These are phyloP conservation scores for Aureobasidium sp. DNA, from an alignment of 2,329 filamentous ascomycete species.

Conservation along the genomic window DNA sequence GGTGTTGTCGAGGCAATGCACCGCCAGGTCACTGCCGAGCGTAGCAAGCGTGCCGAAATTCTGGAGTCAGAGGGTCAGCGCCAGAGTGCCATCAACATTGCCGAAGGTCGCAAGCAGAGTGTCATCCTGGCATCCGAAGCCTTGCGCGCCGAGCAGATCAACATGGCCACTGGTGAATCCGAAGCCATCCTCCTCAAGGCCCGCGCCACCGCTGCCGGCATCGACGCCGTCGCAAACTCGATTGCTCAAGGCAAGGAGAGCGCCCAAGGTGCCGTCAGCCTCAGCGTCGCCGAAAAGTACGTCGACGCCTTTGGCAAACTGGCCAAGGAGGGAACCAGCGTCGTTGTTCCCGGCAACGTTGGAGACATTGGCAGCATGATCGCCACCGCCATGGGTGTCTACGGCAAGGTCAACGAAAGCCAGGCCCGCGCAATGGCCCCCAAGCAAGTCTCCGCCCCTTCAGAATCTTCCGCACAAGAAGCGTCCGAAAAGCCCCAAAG, in stretches of 20 bases:
- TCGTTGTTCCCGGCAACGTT: constrained; percentile 93
- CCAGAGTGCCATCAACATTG: constrained; percentile 97
- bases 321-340: constrained; percentile 88
- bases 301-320: constrained; percentile 89
- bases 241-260: constrained; percentile 65
- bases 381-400: constrained; percentile 88
- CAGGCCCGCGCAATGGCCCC: constrained; percentile 61
- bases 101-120: constrained; percentile 92
- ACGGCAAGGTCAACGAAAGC: constrained; percentile 79
- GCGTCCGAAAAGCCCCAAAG: background rate
- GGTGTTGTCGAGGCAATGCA: constrained; percentile 97
- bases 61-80: constrained; percentile 94
- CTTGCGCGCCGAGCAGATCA: constrained; percentile 81
- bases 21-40: constrained; percentile 91
- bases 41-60: constrained; percentile 95
- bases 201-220: constrained; percentile 74
- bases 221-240: constrained; percentile 67
- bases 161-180: constrained; percentile 83
- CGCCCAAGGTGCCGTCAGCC: constrained; percentile 74
- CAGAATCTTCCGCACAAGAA: constrained; percentile 4
- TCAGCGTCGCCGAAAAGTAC: constrained; percentile 94
- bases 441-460: constrained; percentile 24
- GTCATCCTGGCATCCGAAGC: constrained; percentile 95
- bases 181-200: constrained; percentile 87
- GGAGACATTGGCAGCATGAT: constrained; percentile 97